Base-by-base conservation (phyloP, 495 filamentous ascomycete species). In the Trichoderma asperelloides region DNA sequence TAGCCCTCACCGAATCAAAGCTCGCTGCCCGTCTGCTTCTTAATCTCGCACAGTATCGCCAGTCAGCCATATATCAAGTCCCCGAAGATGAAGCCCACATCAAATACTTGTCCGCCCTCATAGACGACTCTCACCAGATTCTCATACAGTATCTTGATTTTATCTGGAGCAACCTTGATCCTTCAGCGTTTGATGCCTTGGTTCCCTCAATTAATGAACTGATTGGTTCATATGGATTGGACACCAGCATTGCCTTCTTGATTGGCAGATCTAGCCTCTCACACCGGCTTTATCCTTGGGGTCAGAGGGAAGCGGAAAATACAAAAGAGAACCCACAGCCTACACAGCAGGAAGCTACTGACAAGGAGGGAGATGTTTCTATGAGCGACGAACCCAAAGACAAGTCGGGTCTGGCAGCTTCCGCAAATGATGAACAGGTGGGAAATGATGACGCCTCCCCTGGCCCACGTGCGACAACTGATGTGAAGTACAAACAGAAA, bases 111-210 rank as follows among this genome's bases (percentile, higher is more conserved):
- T 89, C 90, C 9, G 89, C 90, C 66, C 85, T 96, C 63, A 87
- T 96, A 63, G 96, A 99, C 71, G 91, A 96, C 74, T 89, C 96
- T 33, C 91, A 96, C 69, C 84, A 87, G 30, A 85, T 94, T 47
- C 84, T 98, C 12, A 83, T 85, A 21, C 94, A 97, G 70, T 98
- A 95, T 72, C 81, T 98, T 16, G 95, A 98, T 71, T 79, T 98
- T 18, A 82, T 99, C 62, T 87, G 89, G 67, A 91, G 85, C 72
- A 93, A 91, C 72, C 74, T 98, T 15, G 80, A 88, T 0, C 78
- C 86, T 4, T 87, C 89, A 39, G 87, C 95, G 43, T 98, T 97
- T 70, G 89, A 96, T 73, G 79, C 81, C 8, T 84, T 88, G 47
- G 86, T 98, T n/a, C 96, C 96, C 1, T 85, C 85, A 60, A 81